Evolutionary conservation across 352 stramenopile species (phyloP).

Genomic region (Phytophthora chlamydospora): DNA sequence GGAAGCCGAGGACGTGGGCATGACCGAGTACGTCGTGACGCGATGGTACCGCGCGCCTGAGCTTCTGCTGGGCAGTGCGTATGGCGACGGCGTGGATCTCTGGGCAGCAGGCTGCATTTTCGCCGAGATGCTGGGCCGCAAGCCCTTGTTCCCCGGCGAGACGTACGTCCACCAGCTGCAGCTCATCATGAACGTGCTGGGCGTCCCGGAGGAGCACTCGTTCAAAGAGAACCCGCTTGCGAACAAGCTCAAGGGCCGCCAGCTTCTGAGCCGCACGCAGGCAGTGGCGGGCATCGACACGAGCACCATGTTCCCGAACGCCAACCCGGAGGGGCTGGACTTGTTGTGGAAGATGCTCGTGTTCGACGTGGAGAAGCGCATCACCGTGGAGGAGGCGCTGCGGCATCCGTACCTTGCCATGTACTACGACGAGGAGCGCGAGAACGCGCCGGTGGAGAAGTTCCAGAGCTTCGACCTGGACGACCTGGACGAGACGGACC

Average conservation of each 20-base stretch:
- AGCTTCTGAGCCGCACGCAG: conserved; percentile 84
- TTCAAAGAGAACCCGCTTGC: conserved; percentile 90
- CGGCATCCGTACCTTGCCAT: conserved; percentile 95
- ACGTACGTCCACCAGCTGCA: conserved; percentile 90
- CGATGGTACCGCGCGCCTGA: conserved; percentile 90
- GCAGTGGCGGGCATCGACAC: conserved; percentile 83
- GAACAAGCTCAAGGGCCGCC: conserved; percentile 88
- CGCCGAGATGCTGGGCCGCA: conserved; percentile 87
- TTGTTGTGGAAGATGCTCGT: conserved; percentile 90
- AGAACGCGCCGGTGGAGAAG: conserved; percentile 68
- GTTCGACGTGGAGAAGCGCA: conserved; percentile 95
- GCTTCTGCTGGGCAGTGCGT: conserved; percentile 83
- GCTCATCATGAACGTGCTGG: conserved; percentile 90
- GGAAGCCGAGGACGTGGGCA: conserved; percentile 86
- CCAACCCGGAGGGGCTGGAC: conserved; percentile 84
- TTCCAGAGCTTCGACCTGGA: conserved; percentile 90
- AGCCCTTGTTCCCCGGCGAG: conserved; percentile 85
- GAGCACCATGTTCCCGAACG: conserved; percentile 84
- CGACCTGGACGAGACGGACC: conserved; percentile 78
- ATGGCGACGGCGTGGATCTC: conserved; percentile 84
- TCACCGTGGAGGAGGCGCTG: conserved; percentile 95
- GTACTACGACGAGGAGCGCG: conserved; percentile 84
- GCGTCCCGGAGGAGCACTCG: conserved; percentile 85
- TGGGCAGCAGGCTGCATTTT: conserved; percentile 91
- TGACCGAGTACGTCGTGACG: conserved; percentile 93